Evolutionary conservation across 768 basidiomycete species (phyloP).

Genomic region (Lyophyllum decastes): DNA sequence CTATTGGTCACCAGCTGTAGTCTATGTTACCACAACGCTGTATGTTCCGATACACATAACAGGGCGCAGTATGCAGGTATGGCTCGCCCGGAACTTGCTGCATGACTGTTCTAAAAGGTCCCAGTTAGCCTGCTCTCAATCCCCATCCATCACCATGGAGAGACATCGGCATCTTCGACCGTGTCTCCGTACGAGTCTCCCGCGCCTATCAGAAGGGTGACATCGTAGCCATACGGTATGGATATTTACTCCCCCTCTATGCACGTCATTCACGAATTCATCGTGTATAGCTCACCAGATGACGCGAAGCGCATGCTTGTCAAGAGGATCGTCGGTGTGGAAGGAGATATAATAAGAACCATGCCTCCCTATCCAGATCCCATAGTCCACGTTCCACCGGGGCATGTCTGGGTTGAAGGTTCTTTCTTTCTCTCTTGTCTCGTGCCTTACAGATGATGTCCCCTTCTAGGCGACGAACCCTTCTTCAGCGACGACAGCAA

Average conservation of each 20-base stretch:
- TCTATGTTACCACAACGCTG: constrained; percentile 50
- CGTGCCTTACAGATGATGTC: not conserved
- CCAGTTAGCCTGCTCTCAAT: constrained; percentile 67
- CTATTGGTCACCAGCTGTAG: constrained; percentile 59
- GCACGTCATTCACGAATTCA: not conserved
- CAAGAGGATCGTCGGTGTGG: constrained; percentile 66
- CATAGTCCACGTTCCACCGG: constrained; percentile 55
- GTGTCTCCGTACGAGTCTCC: constrained; percentile 37
- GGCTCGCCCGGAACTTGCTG: constrained; percentile 8
- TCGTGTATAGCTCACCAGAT: constrained; percentile 53
- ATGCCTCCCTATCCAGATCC: constrained; percentile 66
- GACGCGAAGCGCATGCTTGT: constrained; percentile 54
- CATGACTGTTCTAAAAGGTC: not conserved
- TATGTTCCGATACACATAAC: constrained; percentile 54
- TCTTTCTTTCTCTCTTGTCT: constrained; percentile 10
- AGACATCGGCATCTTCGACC: constrained; percentile 68
- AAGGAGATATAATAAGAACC: constrained; percentile 65
- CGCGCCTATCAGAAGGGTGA: constrained; percentile 54
- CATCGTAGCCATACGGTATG: constrained; percentile 63
- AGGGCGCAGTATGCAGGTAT: constrained; percentile 77
- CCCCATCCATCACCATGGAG: constrained; percentile 64
- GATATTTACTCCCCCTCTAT: not conserved
- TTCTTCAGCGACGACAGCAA: constrained; percentile 75
- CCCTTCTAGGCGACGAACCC: constrained; percentile 57
- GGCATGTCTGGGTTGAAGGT: constrained; percentile 81